Evolutionary conservation across 352 stramenopile species (phyloP), one percentile per base, ranked within the genome.

Genomic region (Phytopythium kandeliae): DNA sequence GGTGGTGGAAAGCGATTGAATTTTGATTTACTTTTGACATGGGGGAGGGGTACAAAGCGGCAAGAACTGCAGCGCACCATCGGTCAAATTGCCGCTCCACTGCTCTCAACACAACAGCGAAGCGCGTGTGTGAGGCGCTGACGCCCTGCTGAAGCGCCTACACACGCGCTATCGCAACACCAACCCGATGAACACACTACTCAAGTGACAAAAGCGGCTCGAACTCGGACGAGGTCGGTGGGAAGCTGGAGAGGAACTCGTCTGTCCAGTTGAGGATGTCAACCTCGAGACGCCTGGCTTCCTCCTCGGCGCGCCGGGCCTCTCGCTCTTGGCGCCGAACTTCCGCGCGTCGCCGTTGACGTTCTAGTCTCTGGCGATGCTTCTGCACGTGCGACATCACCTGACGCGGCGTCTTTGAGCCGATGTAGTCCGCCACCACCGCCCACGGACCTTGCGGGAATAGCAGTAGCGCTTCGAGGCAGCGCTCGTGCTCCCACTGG

Each of bases 301-400:
- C 31, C 28, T 31, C 31, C 31, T 35, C 31, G 31, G 2, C 7
- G 6, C 31, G 31, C 31, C 2, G 7, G 31, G 31, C 31, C 28
- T 31, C 28, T n/a, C n/a, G n/a, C n/a, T n/a, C n/a, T n/a, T n/a
- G n/a, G n/a, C 16, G 6, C 7, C 19, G n/a, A 17, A 19, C 19
- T 10, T 42, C n/a, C 36, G 24, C 36, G 8, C 36, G 36, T 9
- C 9, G 19, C 36, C 25, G 36, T 6, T 16, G 36, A 10, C 36
- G 36, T 9, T 42, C 6, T 19, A 42, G 25, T 52, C 73, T 76
- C 57, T 76, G 67, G 8, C 67, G 63, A 45, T 63, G 71, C 54
- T 76, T 73, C 52, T 76, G 67, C 13, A 63, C 67, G 56, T 76
- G 63, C 10, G 67, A 71, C 62, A 74, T 72, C 28, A 66, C 60